Evolutionary conservation across 2,329 filamentous ascomycete genomes (phyloP), one percentile per base, ranked within the genome.

Genomic region (Arthroderma sp.): DNA sequence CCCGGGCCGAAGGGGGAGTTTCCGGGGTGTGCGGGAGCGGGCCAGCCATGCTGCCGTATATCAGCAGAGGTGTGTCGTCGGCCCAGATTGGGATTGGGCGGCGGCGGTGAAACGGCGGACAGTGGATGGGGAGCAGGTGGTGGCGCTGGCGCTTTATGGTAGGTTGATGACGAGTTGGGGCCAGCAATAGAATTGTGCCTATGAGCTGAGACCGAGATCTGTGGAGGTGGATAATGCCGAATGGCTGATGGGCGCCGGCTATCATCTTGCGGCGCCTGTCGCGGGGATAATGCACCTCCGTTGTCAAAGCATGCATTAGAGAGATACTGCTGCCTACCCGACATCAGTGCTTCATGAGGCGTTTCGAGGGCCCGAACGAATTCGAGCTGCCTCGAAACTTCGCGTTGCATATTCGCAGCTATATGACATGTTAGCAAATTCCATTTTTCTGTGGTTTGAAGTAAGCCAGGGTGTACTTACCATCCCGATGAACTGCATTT

Each of bases 21-120:
- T 40, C 60, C 53, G 46, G 47, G 49, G 46, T 49, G 59, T 11
- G 65, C 61, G 5, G 48, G 43, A 27, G 42, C 37, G 71, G 72
- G 81, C 79, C 84, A 89, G 33, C 83, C 85, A 59, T 87, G 83
- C 55, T 88, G 82, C 43, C 91, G 81, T 54, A 98, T 96, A 60
- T 98, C 91, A 47, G 91, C 91, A 34, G 88, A 89, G 1, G 91
- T 98, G 64, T 98, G 91, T 49, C 89, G 78, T 50, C 89, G 80
- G 38, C 80, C 77, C 39, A 94, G 71, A 55, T 79, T 87, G 46
- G 78, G 75, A 1, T 61, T 63, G n/a, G 75, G 73, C 27, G 75
- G 73, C 33, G 76, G 76, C 33, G 76, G 76, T 15, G 69, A 65
- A 46, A 70, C 70, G 44, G 67, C 69, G n/a, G 74, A 70, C 32